Percentiles rank a stretch among this genome's conserved stretches.
Evolutionary conservation across 2,329 filamentous ascomycete genomes (phyloP).

Genomic region (Pseudocercospora musae): DNA sequence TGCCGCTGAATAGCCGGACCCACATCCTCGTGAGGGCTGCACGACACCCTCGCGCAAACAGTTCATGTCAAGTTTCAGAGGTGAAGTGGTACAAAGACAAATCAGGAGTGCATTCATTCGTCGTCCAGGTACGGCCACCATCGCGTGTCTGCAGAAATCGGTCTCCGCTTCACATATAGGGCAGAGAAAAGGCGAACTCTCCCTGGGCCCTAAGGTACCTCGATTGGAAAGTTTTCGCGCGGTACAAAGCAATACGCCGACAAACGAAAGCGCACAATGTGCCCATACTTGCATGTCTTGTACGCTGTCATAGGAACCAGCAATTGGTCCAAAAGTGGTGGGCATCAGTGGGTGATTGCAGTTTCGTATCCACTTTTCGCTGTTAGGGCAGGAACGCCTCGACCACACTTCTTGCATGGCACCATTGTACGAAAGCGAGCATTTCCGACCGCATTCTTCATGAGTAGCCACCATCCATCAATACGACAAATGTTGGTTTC

Average conservation of each 20-base stretch:
- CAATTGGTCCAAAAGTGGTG: neutral
- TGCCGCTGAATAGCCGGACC: neutral
- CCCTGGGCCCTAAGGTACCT: neutral
- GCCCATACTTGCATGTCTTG: neutral
- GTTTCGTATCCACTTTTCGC: neutral
- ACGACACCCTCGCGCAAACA: neutral
- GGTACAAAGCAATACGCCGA: neutral
- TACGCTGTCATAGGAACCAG: neutral
- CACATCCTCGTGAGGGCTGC: neutral
- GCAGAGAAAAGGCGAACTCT: neutral
- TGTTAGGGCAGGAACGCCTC: neutral
- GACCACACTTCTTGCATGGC: neutral
- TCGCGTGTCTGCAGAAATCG: neutral
- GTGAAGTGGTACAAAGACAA: neutral
- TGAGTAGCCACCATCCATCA: slow-evolving; percentile 29
- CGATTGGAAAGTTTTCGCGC: neutral
- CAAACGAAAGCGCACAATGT: neutral
- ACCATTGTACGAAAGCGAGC: neutral
- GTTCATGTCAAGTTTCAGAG: neutral
- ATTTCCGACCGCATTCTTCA: neutral
- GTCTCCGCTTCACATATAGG: neutral
- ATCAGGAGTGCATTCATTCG: neutral
- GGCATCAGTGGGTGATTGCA: neutral
- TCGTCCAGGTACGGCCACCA: neutral
- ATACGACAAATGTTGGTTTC: slow-evolving; percentile 51